Base-by-base conservation (phyloP, 768 basidiomycete genomes). In the Antrodiella citrinella region DNA sequence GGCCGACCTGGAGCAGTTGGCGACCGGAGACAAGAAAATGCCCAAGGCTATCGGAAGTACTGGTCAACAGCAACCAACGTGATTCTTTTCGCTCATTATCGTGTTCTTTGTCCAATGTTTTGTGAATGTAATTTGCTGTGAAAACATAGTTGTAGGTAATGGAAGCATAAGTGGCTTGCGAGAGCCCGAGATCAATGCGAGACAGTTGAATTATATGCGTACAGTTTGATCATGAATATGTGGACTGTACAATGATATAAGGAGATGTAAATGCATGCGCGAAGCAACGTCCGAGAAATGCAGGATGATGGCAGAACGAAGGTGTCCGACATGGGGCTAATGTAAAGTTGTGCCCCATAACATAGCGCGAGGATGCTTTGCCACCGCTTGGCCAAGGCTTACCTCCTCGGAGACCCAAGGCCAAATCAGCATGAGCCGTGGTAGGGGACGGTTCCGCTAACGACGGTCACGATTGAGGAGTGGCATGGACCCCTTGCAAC, bases 1-100 rank as follows among this genome's bases (percentile, higher is more conserved):
- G 4, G 83, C 87, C 1, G 88, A 91, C 59, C 66, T 90, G 43
- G 88, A 91, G 57, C 84, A 90, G 60, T 65, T 91, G 35, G 78
- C 86, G 0, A 77, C 77, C 13, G 86, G 89, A 15, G 88, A 91
- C 52, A 91, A 86, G 69, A 96, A 94, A 70, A 91, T 95, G 91
- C 92, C 92, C n/a, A 94, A 93, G 59, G 73, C 72, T n/a, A 67
- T 73, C 38, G 78, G 73, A 21, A 62, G 61, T 43, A 46, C 57
- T 22, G 62, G 62, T 15, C 54, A 55, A 21, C 54, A 54, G 18
- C 44, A 45, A 46, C 25, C 49, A 44, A 4, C 15, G 49, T 30
- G 26, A 42, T 5, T 51, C 35, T 18, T 38, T 35, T 26, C 35
- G 39, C 47, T 35, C 15, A 15, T n/a, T 35, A 35, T 35, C 38